Evolutionary conservation across 495 filamentous ascomycete species (phyloP).

Genomic region (Ramalina intermedia): DNA sequence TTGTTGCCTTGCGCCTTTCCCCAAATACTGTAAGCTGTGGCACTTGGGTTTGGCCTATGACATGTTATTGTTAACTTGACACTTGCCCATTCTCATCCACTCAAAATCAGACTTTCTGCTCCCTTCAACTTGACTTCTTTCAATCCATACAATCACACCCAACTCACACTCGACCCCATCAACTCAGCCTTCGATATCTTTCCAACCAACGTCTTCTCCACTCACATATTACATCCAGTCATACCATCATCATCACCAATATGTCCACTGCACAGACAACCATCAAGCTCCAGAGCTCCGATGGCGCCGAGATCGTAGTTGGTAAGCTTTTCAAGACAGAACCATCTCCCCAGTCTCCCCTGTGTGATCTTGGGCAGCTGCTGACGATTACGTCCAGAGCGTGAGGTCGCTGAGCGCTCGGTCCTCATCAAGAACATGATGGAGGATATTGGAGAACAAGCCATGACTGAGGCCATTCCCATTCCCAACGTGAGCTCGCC

Average conservation of each 20-base stretch:
- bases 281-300: conserved; percentile 44
- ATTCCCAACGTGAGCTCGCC: conserved; percentile 66
- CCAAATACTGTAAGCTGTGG: background rate
- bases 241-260: conserved; percentile 1
- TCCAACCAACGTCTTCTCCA: background rate
- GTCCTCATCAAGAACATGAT: conserved; percentile 96
- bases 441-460: conserved; percentile 67
- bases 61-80: background rate
- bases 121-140: background rate
- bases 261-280: conserved; percentile 20
- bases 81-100: background rate
- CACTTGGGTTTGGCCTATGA: background rate
- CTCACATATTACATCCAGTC: background rate
- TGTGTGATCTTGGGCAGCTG: background rate
- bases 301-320: conserved; percentile 38
- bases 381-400: conserved; percentile 38
- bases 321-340: conserved; percentile 22
- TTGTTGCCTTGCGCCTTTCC: no score
- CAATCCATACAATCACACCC: background rate
- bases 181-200: background rate
- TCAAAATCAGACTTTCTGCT: background rate
- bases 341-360: background rate
- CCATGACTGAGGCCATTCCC: conserved; percentile 53
- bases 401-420: conserved; percentile 76
- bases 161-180: background rate